Base-by-base conservation (phyloP, 768 basidiomycete genomes). In the Imleria badia region DNA sequence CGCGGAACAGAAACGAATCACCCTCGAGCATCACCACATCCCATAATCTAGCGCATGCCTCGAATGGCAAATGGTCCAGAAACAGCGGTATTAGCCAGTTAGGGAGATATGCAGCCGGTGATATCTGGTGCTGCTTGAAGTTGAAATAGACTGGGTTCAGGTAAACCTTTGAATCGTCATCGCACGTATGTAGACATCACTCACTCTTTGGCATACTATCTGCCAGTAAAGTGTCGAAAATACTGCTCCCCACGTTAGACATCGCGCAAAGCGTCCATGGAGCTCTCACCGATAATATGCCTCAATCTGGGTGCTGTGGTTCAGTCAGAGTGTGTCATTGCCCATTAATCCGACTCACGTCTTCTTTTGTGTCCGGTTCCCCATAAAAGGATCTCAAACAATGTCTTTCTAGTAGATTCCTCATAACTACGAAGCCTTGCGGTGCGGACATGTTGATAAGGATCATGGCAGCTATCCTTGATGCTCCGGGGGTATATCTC, bases 171-270 rank as follows among this genome's bases (percentile, higher is more conserved):
- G 36, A 42, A 26, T 36, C 17, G 17, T n/a, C 8, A 19, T 19
- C 45, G n/a, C 20, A 20, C 14, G 7, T 15, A 15, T 29, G 26
- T 3, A 46, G 36, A 22, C 12, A 30, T 23, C 33, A 60, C 83
- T 66, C 64, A 95, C 92, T 86, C 73, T 94, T 94, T 1, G 94
- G 94, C 92, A 96, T 94, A 29, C 86, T 85, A 69, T 96, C 94
- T 17, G 94, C 94, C 30, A 95, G 78, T 22, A 95, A 69, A 1
- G 94, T 95, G 66, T 95, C 94, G 59, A 96, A 96, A 65, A 95
- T 94, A 63, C 91, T 94, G 62, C 29, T 20, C 22, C 31, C 23
- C 23, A 14, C 38, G 52, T 71, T 15, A 69, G 63, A 49, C 30
- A 20, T 46, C 14, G 33, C n/a, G 36, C 20, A 38, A 35, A 31